Evolutionary conservation across 2,329 filamentous ascomycete genomes (phyloP).

Genomic region (Diaporthe citrichinensis): DNA sequence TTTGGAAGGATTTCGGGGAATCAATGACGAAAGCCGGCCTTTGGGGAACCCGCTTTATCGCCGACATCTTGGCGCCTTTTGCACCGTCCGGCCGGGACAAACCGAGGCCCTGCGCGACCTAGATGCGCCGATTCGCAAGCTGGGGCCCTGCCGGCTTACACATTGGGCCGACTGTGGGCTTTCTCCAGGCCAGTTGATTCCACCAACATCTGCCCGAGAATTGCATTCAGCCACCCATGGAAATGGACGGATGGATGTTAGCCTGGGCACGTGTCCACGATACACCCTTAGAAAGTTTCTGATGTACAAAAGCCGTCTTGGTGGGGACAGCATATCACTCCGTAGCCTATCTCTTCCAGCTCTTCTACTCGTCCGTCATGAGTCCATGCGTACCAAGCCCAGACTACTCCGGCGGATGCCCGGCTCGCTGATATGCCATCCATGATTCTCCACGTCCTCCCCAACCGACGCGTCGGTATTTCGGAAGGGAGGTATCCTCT

Average conservation of each 20-base stretch:
- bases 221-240: background rate
- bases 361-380: background rate
- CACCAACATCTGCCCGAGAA: background rate
- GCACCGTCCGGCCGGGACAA: constrained; percentile 1
- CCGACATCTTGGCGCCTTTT: constrained; percentile 13
- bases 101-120: background rate
- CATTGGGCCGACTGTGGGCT: background rate
- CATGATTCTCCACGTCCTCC: background rate
- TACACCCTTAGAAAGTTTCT: background rate
- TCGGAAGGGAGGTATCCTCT: background rate
- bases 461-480: background rate
- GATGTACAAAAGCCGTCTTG: background rate
- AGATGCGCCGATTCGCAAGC: background rate
- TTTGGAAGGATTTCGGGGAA: constrained; percentile 11
- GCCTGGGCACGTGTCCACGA: background rate
- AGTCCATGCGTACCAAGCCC: background rate
- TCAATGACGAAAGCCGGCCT: constrained; percentile 20
- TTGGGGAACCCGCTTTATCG: constrained; percentile 19
- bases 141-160: background rate
- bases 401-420: background rate
- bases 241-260: background rate
- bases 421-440: background rate
- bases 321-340: background rate
- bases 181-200: background rate
- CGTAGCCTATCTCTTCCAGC: background rate